phyloP scores from a whole-genome alignment of 805 yeast genomes.

The Starmerella roubikii region DNA sequence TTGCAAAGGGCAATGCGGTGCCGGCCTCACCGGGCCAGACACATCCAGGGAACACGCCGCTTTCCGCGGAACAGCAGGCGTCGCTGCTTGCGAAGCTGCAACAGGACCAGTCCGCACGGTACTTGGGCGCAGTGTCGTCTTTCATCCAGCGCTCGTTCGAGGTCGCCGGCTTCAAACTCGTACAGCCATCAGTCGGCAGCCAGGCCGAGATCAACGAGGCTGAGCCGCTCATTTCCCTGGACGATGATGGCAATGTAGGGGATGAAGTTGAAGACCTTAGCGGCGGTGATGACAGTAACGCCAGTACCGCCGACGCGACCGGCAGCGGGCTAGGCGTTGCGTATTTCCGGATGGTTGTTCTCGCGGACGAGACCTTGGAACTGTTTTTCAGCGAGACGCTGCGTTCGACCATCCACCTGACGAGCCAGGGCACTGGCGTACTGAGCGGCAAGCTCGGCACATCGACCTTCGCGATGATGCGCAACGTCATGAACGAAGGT shows the following conservation, averaged over 20 bases:
- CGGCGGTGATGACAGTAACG: neutral
- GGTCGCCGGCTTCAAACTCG: constrained; percentile 16
- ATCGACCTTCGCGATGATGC: constrained; percentile 63
- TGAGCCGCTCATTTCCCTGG: constrained; percentile 21
- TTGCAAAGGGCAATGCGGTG: neutral
- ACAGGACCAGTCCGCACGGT: constrained; percentile 35
- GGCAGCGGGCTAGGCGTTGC: constrained; percentile 26
- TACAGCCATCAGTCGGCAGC: constrained; percentile 10
- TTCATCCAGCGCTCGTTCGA: constrained; percentile 82
- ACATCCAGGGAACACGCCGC: neutral
- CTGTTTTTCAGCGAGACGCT: constrained; percentile 61
- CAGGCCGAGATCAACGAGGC: constrained; percentile 22
- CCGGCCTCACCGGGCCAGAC: neutral
- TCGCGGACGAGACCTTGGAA: constrained; percentile 91
- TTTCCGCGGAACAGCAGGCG: neutral
- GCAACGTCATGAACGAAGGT: constrained; percentile 84
- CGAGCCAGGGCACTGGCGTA: constrained; percentile 33
- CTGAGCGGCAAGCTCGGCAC: constrained; percentile 36
- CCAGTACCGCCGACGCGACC: neutral
- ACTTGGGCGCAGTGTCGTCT: constrained; percentile 71
- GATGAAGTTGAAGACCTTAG: too few species aligned
- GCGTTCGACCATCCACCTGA: constrained; percentile 51
- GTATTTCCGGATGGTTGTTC: constrained; percentile 83
- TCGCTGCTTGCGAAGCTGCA: constrained; percentile 34
- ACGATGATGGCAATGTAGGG: constrained; percentile 17